These are phyloP conservation scores for Ottelia alismoides DNA, from an alignment of 106 monocot species.

Conservation along the genomic window DNA sequence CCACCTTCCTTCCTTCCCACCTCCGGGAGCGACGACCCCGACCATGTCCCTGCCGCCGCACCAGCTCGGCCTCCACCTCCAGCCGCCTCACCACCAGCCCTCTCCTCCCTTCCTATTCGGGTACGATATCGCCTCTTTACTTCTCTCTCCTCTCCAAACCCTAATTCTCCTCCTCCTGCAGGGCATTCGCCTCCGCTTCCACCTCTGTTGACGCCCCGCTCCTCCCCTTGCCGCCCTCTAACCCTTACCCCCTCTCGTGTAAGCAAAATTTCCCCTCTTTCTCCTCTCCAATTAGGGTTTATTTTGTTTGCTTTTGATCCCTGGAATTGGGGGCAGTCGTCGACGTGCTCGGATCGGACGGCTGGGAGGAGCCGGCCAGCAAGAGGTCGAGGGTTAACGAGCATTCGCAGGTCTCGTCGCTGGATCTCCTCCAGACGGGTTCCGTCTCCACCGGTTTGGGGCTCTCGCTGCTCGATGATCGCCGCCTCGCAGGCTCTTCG, in stretches of 20 bases:
- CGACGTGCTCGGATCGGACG: constrained; percentile 19
- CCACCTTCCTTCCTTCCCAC: background rate
- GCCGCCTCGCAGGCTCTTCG: constrained; percentile 16
- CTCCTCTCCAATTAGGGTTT: constrained; percentile 2
- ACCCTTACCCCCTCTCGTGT: constrained; percentile 28
- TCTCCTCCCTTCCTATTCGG: constrained; percentile 27
- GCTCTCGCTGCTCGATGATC: constrained; percentile 40
- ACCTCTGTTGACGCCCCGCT: too few species aligned
- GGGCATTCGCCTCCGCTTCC: too few species aligned
- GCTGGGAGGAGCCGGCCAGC: constrained; percentile 25
- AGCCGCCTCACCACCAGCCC: too few species aligned
- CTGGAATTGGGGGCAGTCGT: constrained; percentile 14
- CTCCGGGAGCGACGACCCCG: constrained; percentile 5
- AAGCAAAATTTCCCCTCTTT: background rate
- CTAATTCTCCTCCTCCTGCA: background rate
- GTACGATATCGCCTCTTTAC: constrained; percentile 10
- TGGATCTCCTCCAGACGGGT: constrained; percentile 53
- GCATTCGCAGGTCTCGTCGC: constrained; percentile 53
- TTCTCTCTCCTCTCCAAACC: background rate
- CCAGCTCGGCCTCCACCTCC: constrained; percentile 20
- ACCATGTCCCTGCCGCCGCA: constrained; percentile 19
- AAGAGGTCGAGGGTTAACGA: constrained; percentile 48
- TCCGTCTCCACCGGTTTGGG: constrained; percentile 57
- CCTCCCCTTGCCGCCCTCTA: background rate
- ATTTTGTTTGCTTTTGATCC: background rate